phyloP scores from a whole-genome alignment of 2,329 filamentous ascomycete genomes.

The Penicillium sp. region DNA sequence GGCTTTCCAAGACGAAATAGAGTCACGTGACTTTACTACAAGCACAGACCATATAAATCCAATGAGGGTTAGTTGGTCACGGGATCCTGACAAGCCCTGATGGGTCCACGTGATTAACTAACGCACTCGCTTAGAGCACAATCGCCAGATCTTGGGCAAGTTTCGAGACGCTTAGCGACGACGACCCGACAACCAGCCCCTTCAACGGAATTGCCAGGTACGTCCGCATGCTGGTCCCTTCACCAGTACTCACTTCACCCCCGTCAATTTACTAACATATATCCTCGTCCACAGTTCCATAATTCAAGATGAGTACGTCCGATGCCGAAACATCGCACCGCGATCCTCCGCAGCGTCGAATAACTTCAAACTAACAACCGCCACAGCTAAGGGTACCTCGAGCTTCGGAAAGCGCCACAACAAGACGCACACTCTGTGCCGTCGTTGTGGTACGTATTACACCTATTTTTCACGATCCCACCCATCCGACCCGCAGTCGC shows the following conservation, averaged over 20 bases:
- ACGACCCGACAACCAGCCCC: constrained; percentile 48
- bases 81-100: constrained; percentile 38
- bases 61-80: constrained; percentile 16
- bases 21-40: background rate
- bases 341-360: constrained; percentile 26
- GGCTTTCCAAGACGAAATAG: no score
- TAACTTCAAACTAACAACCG: constrained; percentile 46
- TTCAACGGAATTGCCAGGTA: constrained; percentile 49
- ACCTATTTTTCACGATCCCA: constrained; percentile 18
- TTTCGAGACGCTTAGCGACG: constrained; percentile 46
- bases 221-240: constrained; percentile 24
- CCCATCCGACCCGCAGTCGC: constrained; percentile 19
- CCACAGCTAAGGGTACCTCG: constrained; percentile 68
- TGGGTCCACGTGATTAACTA: constrained; percentile 19
- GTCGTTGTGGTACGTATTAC: constrained; percentile 84
- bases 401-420: constrained; percentile 83
- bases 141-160: constrained; percentile 36
- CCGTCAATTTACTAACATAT: constrained; percentile 27
- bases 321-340: constrained; percentile 29
- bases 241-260: constrained; percentile 3
- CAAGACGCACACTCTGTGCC: constrained; percentile 98
- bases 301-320: constrained; percentile 61
- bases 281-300: constrained; percentile 43
- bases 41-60: background rate
- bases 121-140: constrained; percentile 46